Conservation (phyloP, 768 basidiomycete species). For the Lactifluus echinatus region DNA sequence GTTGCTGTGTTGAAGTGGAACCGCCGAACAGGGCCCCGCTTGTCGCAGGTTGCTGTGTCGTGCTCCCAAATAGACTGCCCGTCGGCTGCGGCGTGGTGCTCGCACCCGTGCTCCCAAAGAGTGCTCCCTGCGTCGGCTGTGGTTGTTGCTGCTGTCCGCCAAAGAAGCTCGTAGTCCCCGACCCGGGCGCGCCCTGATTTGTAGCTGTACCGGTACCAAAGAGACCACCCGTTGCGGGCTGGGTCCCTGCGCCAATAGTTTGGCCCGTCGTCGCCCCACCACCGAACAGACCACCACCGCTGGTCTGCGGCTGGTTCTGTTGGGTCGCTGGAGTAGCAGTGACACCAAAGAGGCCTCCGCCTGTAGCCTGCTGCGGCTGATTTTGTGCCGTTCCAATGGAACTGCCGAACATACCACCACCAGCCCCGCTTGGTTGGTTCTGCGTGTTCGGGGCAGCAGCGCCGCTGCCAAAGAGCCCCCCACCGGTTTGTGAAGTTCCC, state of each 20-base stretch:
- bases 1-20: slow-evolving; percentile 7
- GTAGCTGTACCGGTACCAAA: slow-evolving; percentile 17
- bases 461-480: slow-evolving; percentile 22
- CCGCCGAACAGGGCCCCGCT: slow-evolving; percentile 24
- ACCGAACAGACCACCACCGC: slow-evolving; percentile 15
- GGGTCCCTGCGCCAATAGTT: not conserved
- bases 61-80: slow-evolving; percentile 21
- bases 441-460: not conserved
- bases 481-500: slow-evolving; percentile 10
- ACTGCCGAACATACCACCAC: slow-evolving; percentile 22
- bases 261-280: not conserved
- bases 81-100: slow-evolving; percentile 20
- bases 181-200: slow-evolving; percentile 12
- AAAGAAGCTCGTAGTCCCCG: slow-evolving; percentile 15
- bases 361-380: not conserved
- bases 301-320: not conserved
- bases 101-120: slow-evolving; percentile 17
- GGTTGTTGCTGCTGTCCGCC: slow-evolving; percentile 18
- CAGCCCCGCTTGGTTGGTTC: not conserved
- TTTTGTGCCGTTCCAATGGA: not conserved
- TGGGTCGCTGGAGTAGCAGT: not conserved
- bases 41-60: slow-evolving; percentile 3
- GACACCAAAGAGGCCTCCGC: slow-evolving; percentile 2
- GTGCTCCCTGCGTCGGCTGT: slow-evolving; percentile 14
- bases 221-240: slow-evolving; percentile 20